Percentiles rank a stretch among this genome's conserved stretches.
Evolutionary conservation across 768 basidiomycete genomes (phyloP).

Genomic region (Lentinula aciculospora): DNA sequence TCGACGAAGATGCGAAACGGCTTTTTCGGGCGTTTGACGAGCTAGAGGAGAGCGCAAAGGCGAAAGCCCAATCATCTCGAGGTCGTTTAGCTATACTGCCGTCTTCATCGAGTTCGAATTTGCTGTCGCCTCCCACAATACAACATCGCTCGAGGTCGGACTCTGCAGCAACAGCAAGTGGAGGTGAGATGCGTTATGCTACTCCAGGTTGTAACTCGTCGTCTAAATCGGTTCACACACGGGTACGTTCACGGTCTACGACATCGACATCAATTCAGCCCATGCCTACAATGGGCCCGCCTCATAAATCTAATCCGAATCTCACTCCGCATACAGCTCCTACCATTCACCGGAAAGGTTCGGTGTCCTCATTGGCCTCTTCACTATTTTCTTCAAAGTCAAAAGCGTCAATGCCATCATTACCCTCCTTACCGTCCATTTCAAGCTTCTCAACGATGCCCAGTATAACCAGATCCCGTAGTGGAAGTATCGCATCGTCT

Average conservation of each 20-base stretch:
- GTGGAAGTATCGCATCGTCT: neutral
- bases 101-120: neutral
- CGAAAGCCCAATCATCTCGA: conserved; percentile 37
- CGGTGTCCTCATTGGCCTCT: conserved; percentile 44
- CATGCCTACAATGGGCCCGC: neutral
- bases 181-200: neutral
- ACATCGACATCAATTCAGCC: neutral
- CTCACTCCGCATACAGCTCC: neutral
- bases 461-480: neutral
- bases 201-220: neutral
- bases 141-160: neutral
- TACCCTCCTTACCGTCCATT: neutral
- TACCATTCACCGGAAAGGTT: conserved; percentile 14
- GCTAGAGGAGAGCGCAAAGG: conserved; percentile 50
- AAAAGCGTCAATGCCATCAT: neutral
- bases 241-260: neutral
- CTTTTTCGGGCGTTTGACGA: conserved; percentile 65
- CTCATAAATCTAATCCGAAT: neutral
- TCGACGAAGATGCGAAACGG: conserved; percentile 60
- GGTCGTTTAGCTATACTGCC: conserved; percentile 1
- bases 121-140: neutral
- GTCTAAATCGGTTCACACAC: neutral
- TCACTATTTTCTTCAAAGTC: conserved; percentile 1
- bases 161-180: neutral
- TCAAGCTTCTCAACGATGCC: neutral